phyloP scores from a whole-genome alignment of 768 basidiomycete genomes.

The Melanogaster broomeanus region DNA sequence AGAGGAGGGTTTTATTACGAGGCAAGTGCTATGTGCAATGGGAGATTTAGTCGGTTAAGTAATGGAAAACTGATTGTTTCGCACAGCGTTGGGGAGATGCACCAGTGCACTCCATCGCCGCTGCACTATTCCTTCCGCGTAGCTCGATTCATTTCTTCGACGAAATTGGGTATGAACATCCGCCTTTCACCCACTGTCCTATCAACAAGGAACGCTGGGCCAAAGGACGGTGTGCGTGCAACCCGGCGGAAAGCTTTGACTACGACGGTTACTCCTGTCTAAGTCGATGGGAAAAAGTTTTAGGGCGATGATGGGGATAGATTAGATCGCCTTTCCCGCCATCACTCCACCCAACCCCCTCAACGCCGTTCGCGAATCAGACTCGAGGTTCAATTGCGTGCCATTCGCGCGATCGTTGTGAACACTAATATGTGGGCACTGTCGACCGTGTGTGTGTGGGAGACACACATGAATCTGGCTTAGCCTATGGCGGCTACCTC shows the following conservation, averaged over 20 bases:
- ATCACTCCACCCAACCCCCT: not conserved
- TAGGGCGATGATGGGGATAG: not conserved
- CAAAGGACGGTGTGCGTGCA: slow-evolving; percentile 25
- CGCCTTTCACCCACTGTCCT: slow-evolving; percentile 30
- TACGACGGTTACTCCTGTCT: slow-evolving; percentile 32
- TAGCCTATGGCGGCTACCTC: not conserved
- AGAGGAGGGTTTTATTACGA: slow-evolving; percentile 91
- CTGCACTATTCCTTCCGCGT: slow-evolving; percentile 83
- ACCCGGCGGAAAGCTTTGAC: slow-evolving; percentile 23
- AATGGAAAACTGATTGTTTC: not conserved
- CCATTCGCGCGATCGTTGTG: too few species aligned
- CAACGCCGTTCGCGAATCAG: not conserved
- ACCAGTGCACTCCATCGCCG: slow-evolving; percentile 88
- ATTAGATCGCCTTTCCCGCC: not conserved
- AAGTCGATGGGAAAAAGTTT: slow-evolving; percentile 18
- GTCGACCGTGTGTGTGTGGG: not conserved
- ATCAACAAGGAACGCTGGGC: slow-evolving; percentile 18
- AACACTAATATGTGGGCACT: too few species aligned
- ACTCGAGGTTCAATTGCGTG: too few species aligned
- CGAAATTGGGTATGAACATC: slow-evolving; percentile 65
- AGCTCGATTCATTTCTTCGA: slow-evolving; percentile 94
- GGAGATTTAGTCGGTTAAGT: not conserved
- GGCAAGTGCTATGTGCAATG: slow-evolving; percentile 36
- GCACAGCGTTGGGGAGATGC: slow-evolving; percentile 92
- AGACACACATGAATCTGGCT: not conserved